Conservation (phyloP, 495 filamentous ascomycete species). For the Penicillium samsonianum region DNA sequence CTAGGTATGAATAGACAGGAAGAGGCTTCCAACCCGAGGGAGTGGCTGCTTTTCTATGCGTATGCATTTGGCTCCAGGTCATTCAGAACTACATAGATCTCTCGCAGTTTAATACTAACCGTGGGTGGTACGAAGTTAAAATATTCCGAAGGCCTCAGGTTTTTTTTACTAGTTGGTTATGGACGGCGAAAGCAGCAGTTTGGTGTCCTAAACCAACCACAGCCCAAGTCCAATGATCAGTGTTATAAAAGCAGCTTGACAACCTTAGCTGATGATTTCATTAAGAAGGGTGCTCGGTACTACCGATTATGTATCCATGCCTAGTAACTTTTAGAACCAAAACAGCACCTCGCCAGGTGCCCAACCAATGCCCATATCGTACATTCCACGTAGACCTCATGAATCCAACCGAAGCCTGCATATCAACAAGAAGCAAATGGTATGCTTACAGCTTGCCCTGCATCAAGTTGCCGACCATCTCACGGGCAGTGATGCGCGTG, state of each 20-base stretch:
- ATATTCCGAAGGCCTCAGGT: not conserved
- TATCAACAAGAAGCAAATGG: not conserved
- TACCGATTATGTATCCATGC: not conserved
- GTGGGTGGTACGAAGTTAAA: not conserved
- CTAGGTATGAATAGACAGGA: no score
- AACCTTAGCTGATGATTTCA: not conserved
- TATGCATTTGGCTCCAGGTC: no score
- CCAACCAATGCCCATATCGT: not conserved
- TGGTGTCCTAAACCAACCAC: no score
- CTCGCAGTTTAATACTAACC: no score
- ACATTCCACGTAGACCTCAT: slow-evolving; percentile 6
- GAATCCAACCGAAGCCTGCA: not conserved
- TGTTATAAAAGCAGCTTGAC: not conserved
- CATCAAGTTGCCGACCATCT: slow-evolving; percentile 72
- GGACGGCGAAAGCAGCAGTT: not conserved
- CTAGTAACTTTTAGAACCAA: not conserved
- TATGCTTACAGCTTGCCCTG: slow-evolving; percentile 66
- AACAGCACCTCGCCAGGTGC: not conserved
- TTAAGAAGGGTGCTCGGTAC: not conserved
- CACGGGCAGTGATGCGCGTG: slow-evolving; percentile 63
- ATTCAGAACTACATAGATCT: no score
- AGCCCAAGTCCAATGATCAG: not conserved
- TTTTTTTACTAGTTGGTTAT: not conserved
- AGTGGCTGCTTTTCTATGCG: no score
- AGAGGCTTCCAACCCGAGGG: no score